Evolutionary conservation across 1,139 yeast species (phyloP).

Genomic region (Diutina neorugosa): DNA sequence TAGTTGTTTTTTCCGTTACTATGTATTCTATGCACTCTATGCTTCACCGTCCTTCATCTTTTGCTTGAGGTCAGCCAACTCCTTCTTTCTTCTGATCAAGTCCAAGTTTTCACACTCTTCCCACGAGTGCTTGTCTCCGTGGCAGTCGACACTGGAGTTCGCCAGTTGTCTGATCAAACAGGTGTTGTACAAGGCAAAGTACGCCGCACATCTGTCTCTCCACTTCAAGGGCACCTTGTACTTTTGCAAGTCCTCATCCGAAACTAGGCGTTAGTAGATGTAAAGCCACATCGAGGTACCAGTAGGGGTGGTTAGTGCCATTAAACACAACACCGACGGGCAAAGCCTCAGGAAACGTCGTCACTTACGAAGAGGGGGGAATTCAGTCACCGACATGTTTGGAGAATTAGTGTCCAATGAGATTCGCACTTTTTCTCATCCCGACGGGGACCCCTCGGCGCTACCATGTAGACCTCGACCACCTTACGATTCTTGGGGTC

Average conservation of each 20-base stretch:
- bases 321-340: neutral
- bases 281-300: no score
- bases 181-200: slow-evolving; percentile 46
- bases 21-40: neutral
- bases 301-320: neutral
- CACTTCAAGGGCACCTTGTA: slow-evolving; percentile 70
- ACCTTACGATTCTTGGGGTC: no score
- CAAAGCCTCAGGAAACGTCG: neutral
- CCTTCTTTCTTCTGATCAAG: slow-evolving; percentile 70
- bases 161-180: slow-evolving; percentile 38
- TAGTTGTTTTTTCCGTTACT: neutral
- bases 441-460: neutral
- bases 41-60: slow-evolving; percentile 15
- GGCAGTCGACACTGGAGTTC: slow-evolving; percentile 44
- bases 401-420: slow-evolving; percentile 10
- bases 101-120: slow-evolving; percentile 82
- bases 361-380: slow-evolving; percentile 42
- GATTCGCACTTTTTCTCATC: slow-evolving; percentile 6
- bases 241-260: slow-evolving; percentile 78
- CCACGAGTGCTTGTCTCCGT: slow-evolving; percentile 71
- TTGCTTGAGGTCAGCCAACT: slow-evolving; percentile 47
- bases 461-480: neutral
- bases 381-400: slow-evolving; percentile 33
- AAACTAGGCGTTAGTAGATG: slow-evolving; percentile 31
- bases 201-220: slow-evolving; percentile 79